Evolutionary conservation across 1,284 basidiomycete genomes (phyloP), one percentile per base, ranked within the genome.

Genomic region (Tremellales sp.): DNA sequence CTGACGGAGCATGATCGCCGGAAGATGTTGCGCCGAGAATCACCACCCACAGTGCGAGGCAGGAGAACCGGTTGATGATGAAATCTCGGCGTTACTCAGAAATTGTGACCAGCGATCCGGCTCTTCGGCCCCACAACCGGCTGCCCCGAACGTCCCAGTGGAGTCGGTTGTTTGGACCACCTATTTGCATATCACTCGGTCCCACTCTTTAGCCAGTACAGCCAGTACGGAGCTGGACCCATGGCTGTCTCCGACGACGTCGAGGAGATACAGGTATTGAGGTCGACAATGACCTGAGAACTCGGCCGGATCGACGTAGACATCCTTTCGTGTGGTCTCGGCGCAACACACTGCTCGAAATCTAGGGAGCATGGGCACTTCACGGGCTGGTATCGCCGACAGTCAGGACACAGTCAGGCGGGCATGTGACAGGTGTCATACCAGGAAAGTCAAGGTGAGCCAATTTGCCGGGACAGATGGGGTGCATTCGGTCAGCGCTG

Each of bases 341-440:
- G 29, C 29, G 29, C 8, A 15, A 31, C 29, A 31, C 10, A 15
- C 15, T 8, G 15, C 8, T 31, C 29, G 15, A 15, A 31, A n/a
- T n/a, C 29, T 8, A 8, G 15, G 10, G 8, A 15, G 8, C 29
- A 31, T 31, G 29, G 29, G 29, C 8, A 31, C 29, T 15, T 31
- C 29, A 8, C 29, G 29, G 29, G 29, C 29, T 8, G 29, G 29
- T 8, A 31, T 31, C 15, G 15, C 29, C 29, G 29, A 31, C 15
- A 31, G 10, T 31, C 29, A 8, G 15, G 29, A 31, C 8, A 31
- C 29, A 31, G 29, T 31, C 29, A 31, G 29, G 29, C 43, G 51
- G 21, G 62, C 62, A 13, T 65, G 62, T 45, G 62, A 65, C 35
- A 50, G 53, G 23, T 65, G 62, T 46, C 61, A 62, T 47, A 45